Evolutionary conservation across 257 asterid genomes (phyloP).

Genomic region (Haberlea rhodopensis): DNA sequence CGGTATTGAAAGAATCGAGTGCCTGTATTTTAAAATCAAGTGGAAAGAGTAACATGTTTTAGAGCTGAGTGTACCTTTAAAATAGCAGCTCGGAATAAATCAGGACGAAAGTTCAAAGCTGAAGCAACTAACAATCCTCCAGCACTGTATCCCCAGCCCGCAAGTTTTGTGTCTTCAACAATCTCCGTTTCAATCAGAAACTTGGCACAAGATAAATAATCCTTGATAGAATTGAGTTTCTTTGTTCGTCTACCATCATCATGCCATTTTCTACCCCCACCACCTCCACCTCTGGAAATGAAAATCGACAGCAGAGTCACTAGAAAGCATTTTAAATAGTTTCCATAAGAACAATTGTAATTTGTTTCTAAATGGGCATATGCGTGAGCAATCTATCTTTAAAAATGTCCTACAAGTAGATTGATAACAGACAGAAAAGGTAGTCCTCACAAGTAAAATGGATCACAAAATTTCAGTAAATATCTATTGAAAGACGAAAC

Average conservation of each 20-base stretch:
- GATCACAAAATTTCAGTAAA: background rate
- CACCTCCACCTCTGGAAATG: slow-evolving; percentile 92
- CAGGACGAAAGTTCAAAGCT: slow-evolving; percentile 73
- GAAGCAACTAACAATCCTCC: slow-evolving; percentile 95
- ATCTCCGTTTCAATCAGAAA: slow-evolving; percentile 65
- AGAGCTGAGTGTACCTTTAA: slow-evolving; percentile 54
- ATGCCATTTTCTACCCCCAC: slow-evolving; percentile 73
- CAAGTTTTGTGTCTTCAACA: slow-evolving; percentile 74
- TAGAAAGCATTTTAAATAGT: slow-evolving; percentile 6
- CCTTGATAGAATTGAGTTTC: slow-evolving; percentile 68
- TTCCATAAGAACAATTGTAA: background rate
- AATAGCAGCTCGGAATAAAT: slow-evolving; percentile 83
- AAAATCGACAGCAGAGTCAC: slow-evolving; percentile 28
- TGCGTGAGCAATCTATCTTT: background rate
- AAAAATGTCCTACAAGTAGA: slow-evolving; percentile 2
- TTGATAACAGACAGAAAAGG: background rate
- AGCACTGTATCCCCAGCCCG: slow-evolving; percentile 99
- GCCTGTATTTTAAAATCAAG: background rate
- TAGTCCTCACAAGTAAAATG: background rate
- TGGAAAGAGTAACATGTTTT: background rate
- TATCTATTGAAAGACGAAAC: background rate
- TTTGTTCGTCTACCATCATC: slow-evolving; percentile 71
- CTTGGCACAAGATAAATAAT: slow-evolving; percentile 79
- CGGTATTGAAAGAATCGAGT: background rate
- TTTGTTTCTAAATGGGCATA: slow-evolving; percentile 6